A percentile compares a stretch with the other conserved stretches of the same genome.
Conservation (phyloP, 495 filamentous ascomycete genomes). For the Aspergillus coremiiformis region DNA sequence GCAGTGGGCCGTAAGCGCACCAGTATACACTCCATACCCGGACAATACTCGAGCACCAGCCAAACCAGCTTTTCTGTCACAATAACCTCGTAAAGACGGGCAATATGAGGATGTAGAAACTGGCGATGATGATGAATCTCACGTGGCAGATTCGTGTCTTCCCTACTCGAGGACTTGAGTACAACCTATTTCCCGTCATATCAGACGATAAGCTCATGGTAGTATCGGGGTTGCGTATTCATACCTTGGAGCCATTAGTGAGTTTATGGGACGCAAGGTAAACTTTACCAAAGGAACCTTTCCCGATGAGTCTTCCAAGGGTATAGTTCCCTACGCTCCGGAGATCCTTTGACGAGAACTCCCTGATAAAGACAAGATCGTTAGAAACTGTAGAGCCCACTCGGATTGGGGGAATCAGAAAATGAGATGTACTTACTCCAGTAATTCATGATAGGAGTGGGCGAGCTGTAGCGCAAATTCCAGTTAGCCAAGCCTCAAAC, state of each 20-base stretch:
- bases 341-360: slow-evolving; percentile 90
- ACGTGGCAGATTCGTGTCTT: slow-evolving; percentile 88
- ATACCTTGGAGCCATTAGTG: slow-evolving; percentile 95
- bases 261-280: slow-evolving; percentile 96
- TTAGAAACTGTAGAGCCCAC: slow-evolving; percentile 8
- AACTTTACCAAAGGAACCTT: slow-evolving; percentile 96
- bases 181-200: slow-evolving; percentile 58
- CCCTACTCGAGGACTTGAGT: slow-evolving; percentile 93
- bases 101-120: slow-evolving; percentile 96
- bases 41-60: slow-evolving; percentile 95
- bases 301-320: slow-evolving; percentile 84
- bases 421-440: slow-evolving; percentile 59
- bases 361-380: slow-evolving; percentile 44
- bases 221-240: no score
- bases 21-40: slow-evolving; percentile 51
- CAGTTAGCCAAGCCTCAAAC: background rate
- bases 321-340: slow-evolving; percentile 91
- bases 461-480: slow-evolving; percentile 64
- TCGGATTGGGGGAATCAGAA: background rate
- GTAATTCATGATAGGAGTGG: slow-evolving; percentile 89
- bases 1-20: background rate
- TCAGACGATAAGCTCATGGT: slow-evolving; percentile 1
- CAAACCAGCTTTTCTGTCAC: slow-evolving; percentile 92
- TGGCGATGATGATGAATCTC: slow-evolving; percentile 98
- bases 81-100: slow-evolving; percentile 92